Conservation (phyloP, 805 yeast species). For the Ogataea philodendri region DNA sequence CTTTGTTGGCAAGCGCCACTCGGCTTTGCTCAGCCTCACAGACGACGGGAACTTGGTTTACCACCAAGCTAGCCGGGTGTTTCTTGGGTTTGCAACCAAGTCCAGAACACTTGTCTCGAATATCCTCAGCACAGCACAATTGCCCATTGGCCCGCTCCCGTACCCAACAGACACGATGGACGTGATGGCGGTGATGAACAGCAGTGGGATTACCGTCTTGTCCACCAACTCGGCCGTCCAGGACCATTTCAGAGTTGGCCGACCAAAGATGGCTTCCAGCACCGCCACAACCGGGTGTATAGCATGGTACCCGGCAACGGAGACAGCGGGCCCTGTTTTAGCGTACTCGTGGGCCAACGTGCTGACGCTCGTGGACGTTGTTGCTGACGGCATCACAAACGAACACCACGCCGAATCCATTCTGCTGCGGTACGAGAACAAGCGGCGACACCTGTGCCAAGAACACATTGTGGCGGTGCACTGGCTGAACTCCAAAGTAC, state of each 20-base stretch:
- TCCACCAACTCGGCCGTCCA: constrained; percentile 51
- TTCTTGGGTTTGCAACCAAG: constrained; percentile 48
- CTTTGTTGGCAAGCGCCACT: constrained; percentile 50
- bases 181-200: constrained; percentile 57
- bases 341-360: constrained; percentile 71
- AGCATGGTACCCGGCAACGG: constrained; percentile 62
- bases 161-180: constrained; percentile 59
- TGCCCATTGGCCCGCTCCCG: constrained; percentile 60
- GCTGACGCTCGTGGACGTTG: constrained; percentile 53
- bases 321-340: constrained; percentile 43
- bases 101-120: constrained; percentile 42
- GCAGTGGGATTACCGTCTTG: constrained; percentile 47
- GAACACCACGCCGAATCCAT: constrained; percentile 25
- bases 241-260: constrained; percentile 54
- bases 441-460: constrained; percentile 42
- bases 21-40: constrained; percentile 58
- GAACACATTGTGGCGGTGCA: constrained; percentile 52
- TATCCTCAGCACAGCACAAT: constrained; percentile 42
- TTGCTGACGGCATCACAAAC: constrained; percentile 32
- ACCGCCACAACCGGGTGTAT: constrained; percentile 44
- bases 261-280: constrained; percentile 39
- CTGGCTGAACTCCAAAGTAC: constrained; percentile 50
- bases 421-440: constrained; percentile 37
- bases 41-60: constrained; percentile 53
- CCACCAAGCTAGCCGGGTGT: constrained; percentile 61